A percentile compares a stretch with the other conserved stretches of the same genome.
Conservation (phyloP, 805 yeast species). For the Candida jianshihensis region DNA sequence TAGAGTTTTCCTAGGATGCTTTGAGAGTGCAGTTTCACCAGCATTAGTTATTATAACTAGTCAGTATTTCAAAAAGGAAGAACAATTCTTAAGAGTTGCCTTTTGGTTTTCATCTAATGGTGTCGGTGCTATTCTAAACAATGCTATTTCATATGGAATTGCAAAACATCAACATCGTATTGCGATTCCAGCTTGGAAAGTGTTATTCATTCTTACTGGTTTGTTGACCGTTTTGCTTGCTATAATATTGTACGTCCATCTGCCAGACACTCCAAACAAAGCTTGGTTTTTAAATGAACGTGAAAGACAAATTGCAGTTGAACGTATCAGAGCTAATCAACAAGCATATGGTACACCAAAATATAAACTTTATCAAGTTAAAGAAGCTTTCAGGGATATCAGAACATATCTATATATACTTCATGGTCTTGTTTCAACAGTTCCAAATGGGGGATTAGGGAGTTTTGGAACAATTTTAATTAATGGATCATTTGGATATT, state of each 20-base stretch:
- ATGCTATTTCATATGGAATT: slow-evolving; percentile 50
- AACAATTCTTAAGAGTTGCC: slow-evolving; percentile 36
- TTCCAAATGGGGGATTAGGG: slow-evolving; percentile 45
- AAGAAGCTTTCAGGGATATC: slow-evolving; percentile 42
- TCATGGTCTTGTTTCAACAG: slow-evolving; percentile 32
- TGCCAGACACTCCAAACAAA: slow-evolving; percentile 50
- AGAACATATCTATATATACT: slow-evolving; percentile 42
- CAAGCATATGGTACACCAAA: slow-evolving; percentile 52
- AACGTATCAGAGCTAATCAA: slow-evolving; percentile 45
- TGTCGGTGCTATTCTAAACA: slow-evolving; percentile 41
- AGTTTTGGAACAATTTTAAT: slow-evolving; percentile 15
- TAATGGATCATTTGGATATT: no score
- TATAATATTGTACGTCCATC: slow-evolving; percentile 35
- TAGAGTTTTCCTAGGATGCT: slow-evolving; percentile 44
- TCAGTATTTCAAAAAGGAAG: slow-evolving; percentile 49
- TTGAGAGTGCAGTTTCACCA: slow-evolving; percentile 51
- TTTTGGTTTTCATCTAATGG: slow-evolving; percentile 41
- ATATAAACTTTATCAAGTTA: slow-evolving; percentile 48
- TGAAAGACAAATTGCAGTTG: slow-evolving; percentile 42
- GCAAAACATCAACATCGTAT: slow-evolving; percentile 31
- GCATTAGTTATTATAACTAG: slow-evolving; percentile 48
- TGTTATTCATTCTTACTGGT: slow-evolving; percentile 55
- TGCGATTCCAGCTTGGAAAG: slow-evolving; percentile 49
- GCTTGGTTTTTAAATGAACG: slow-evolving; percentile 41
- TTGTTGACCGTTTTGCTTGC: slow-evolving; percentile 48